Conservation (phyloP, 805 yeast genomes). For the Candida manassasensis region DNA sequence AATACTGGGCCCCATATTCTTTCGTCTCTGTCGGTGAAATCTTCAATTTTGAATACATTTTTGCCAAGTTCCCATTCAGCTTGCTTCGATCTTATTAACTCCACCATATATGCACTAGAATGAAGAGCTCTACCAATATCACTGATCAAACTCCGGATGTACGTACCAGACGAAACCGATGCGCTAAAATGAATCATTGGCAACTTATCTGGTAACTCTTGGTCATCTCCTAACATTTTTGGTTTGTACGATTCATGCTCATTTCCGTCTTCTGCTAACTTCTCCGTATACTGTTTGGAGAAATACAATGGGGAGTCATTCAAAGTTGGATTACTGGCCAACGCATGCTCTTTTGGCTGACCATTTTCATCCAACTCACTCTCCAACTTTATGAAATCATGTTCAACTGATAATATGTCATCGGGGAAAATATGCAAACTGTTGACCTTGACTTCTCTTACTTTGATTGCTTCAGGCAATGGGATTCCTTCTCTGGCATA, state of each 20-base stretch:
- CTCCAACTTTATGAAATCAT: slow-evolving; percentile 43
- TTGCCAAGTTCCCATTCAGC: slow-evolving; percentile 78
- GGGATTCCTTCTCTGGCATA: slow-evolving; percentile 88
- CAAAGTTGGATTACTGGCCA: slow-evolving; percentile 50
- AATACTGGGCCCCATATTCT: slow-evolving; percentile 68
- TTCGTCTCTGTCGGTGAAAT: slow-evolving; percentile 58
- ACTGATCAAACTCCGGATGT: slow-evolving; percentile 83
- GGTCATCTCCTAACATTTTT: slow-evolving; percentile 32
- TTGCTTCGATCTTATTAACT: slow-evolving; percentile 67
- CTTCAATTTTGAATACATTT: slow-evolving; percentile 62
- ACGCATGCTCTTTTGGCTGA: slow-evolving; percentile 37
- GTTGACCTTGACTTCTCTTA: slow-evolving; percentile 63
- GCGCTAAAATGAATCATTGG: slow-evolving; percentile 72
- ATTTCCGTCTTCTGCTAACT: slow-evolving; percentile 36
- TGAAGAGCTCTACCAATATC: slow-evolving; percentile 82
- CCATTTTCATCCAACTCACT: slow-evolving; percentile 48
- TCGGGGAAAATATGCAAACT: slow-evolving; percentile 47
- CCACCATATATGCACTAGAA: slow-evolving; percentile 84
- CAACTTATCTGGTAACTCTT: slow-evolving; percentile 44
- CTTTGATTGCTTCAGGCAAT: slow-evolving; percentile 76
- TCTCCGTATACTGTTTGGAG: slow-evolving; percentile 49
- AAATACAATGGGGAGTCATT: slow-evolving; percentile 59
- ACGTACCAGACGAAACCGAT: slow-evolving; percentile 90
- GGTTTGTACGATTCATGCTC: slow-evolving; percentile 38
- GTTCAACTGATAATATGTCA: slow-evolving; percentile 53